Evolutionary conservation across 1,284 basidiomycete species (phyloP).

Genomic region (Naganishia liquefaciens): DNA sequence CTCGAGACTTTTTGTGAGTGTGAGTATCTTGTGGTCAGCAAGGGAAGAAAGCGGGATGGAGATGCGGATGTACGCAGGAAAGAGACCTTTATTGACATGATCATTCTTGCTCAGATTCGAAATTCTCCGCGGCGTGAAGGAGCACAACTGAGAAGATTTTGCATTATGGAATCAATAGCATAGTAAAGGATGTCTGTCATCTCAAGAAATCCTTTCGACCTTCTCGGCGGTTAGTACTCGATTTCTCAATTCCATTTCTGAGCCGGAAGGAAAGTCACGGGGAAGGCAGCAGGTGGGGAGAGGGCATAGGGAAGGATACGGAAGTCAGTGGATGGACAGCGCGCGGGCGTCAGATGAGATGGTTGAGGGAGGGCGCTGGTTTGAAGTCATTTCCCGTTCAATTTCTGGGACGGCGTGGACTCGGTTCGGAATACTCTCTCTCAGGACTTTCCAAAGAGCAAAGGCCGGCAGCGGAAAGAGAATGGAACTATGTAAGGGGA

Average conservation of each 20-base stretch:
- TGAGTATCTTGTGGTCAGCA: conserved; percentile 14
- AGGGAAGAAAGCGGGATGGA: neutral
- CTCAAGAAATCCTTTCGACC: conserved; percentile 56
- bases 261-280: neutral
- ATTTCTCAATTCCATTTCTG: neutral
- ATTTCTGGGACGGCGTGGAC: no score
- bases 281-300: neutral
- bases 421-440: no score
- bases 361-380: neutral
- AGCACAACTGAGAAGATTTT: conserved; percentile 5
- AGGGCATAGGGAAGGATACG: neutral
- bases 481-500: no score
- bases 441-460: no score
- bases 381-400: no score
- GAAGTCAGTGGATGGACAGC: neutral
- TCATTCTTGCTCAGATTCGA: conserved; percentile 19
- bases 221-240: conserved; percentile 50
- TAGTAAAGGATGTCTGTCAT: conserved; percentile 52
- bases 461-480: no score
- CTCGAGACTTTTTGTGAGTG: conserved; percentile 30
- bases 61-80: neutral
- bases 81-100: conserved; percentile 14
- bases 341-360: neutral
- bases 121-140: neutral
- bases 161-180: conserved; percentile 23